Evolutionary conservation across 148 eudicot species (phyloP).

Genomic region (Rhododendron henanense): DNA sequence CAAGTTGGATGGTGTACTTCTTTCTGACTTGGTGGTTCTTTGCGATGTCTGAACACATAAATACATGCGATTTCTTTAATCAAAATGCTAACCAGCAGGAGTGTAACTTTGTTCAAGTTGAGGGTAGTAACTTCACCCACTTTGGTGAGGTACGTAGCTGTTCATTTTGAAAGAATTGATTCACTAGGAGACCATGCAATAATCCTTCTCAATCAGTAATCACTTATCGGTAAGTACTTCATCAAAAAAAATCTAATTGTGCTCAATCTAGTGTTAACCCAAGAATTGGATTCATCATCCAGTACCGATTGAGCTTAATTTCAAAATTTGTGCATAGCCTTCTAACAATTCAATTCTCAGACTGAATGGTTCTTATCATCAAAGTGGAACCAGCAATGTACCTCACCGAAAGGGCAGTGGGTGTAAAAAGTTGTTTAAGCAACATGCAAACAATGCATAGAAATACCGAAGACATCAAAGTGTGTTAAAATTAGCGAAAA

Average conservation of each 20-base stretch:
- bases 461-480: background rate
- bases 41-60: constrained; percentile 49
- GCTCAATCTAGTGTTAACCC: background rate
- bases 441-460: background rate
- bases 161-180: too few relatives aligned
- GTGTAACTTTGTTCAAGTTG: background rate
- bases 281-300: background rate
- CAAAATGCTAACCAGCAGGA: background rate
- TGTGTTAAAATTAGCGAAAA: background rate
- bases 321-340: background rate
- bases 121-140: background rate
- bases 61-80: background rate
- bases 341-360: background rate
- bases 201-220: background rate
- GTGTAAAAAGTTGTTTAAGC: background rate
- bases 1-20: constrained; percentile 94
- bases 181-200: background rate
- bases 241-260: background rate
- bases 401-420: background rate
- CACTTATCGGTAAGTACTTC: background rate
- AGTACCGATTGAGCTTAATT: background rate
- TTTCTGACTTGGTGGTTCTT: constrained; percentile 94
- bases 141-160: background rate
- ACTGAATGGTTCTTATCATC: background rate
- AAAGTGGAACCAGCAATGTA: background rate